Evolutionary conservation across 805 yeast species (phyloP), one percentile per base, ranked within the genome.

Genomic region (Brettanomyces custersianus): DNA sequence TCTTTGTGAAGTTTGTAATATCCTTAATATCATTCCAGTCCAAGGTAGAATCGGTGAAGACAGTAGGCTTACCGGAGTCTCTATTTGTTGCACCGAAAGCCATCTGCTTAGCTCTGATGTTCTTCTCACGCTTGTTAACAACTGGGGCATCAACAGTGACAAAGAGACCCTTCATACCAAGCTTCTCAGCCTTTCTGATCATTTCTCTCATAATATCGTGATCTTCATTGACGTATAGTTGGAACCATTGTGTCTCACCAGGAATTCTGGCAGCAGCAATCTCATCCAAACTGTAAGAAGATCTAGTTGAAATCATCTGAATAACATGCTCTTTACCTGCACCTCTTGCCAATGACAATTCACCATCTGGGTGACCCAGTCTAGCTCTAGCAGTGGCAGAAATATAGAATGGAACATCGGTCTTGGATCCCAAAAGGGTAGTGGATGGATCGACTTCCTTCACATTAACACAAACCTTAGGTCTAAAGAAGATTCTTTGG

Each of bases 321-420:
- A 80, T 74, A 22, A 77, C 60, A n/a, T 59, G 68, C 34, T 83
- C 80, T 34, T 67, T 65, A 20, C 72, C 83, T 18, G 90, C 79
- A 4, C 83, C 85, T 46, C 75, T 63, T 3, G 94, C 77, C 37
- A 90, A 65, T 16, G 77, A 82, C 39, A 68, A 70, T 57, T 90
- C 97, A 24, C 95, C 97, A 29, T 82, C 94, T 2, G 82, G 81
- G 51, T 88, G 87, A 4, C 95, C 96, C 48, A 87, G 67, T 47
- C 75, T 78, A 27, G 94, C 90, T 31, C 87, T 70, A 0, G 96
- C 96, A 20, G 95, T 84, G 0, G 96, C 96, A 13, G 92, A 72
- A 37, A 81, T 74, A 51, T 87, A 88, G 53, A 90, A 84, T 10
- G 97, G 97, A 4, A 77, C 81, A 16, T 70, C 65, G 4, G 73